A percentile compares a stretch with the other conserved stretches of the same genome.
These are phyloP conservation scores for Plasmodium falciparum DNA, from an alignment of 169 alveolate genomes.

Conservation along the genomic window DNA sequence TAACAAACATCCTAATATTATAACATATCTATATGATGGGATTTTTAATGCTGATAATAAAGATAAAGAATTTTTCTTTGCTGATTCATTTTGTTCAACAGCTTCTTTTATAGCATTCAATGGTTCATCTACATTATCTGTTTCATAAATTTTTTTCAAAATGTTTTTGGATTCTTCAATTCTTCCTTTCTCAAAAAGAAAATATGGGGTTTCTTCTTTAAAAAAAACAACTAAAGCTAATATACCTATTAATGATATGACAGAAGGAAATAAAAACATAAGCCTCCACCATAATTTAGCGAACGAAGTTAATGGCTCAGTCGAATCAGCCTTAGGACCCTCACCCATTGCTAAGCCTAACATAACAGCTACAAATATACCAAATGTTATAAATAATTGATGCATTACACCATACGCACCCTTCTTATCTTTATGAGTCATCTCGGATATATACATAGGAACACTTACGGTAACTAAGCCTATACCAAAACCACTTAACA, in stretches of 20 bases:
- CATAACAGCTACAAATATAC: constrained; percentile 84
- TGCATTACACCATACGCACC: constrained; percentile 86
- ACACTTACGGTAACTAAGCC: constrained; percentile 87
- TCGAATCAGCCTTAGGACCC: constrained; percentile 20
- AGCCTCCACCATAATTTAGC: constrained; percentile 82
- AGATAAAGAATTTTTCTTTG: constrained; percentile 77
- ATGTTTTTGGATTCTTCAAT: constrained; percentile 80
- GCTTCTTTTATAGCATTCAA: constrained; percentile 78
- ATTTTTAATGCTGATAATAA: constrained; percentile 78
- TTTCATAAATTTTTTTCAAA: constrained; percentile 79
- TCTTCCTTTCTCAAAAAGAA: constrained; percentile 79
- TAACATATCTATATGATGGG: constrained; percentile 82
- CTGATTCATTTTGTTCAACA: constrained; percentile 78
- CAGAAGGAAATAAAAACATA: constrained; percentile 79
- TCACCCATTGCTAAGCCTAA: constrained; percentile 85
- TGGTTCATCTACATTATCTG: constrained; percentile 51
- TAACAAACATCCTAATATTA: constrained; percentile 83
- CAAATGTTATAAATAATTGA: constrained; percentile 88
- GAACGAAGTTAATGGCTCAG: background rate
- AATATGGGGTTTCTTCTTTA: constrained; percentile 83
- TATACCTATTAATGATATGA: constrained; percentile 78
- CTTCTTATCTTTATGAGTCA: constrained; percentile 84
- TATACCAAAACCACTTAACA: constrained; percentile 87
- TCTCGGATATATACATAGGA: constrained; percentile 89
- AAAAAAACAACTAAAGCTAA: constrained; percentile 57